These are phyloP conservation scores for Cryphonectria nitschkei DNA, from an alignment of 2,329 filamentous ascomycete genomes.

Conservation along the genomic window DNA sequence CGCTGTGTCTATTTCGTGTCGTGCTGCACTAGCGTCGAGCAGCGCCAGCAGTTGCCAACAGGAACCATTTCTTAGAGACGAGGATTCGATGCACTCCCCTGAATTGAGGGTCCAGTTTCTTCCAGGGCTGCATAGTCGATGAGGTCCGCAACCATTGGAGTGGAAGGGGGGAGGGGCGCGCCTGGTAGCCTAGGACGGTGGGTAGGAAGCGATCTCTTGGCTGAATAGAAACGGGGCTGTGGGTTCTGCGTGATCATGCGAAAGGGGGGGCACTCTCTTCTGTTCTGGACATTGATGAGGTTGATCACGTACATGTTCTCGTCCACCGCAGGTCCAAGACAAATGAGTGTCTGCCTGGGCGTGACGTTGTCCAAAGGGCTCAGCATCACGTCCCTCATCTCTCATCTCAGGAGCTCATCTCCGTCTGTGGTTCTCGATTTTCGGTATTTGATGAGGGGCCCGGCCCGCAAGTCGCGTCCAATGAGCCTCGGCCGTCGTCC, in stretches of 20 bases:
- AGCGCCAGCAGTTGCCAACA: constrained; percentile 1
- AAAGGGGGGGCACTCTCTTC: background rate
- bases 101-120: constrained; percentile 23
- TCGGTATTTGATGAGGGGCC: background rate
- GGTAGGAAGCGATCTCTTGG: constrained; percentile 1
- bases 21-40: constrained; percentile 19
- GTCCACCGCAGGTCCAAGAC: background rate
- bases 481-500: background rate
- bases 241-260: constrained; percentile 14
- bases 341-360: background rate
- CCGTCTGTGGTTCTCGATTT: constrained; percentile 1
- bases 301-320: background rate
- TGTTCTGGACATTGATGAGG: constrained; percentile 4
- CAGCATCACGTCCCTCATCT: constrained; percentile 1
- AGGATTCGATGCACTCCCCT: constrained; percentile 23
- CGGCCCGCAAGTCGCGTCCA: constrained; percentile 23
- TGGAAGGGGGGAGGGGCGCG: background rate
- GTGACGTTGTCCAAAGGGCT: constrained; percentile 10
- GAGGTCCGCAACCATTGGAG: background rate
- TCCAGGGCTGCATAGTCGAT: background rate
- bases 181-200: background rate
- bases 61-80: constrained; percentile 13
- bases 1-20: background rate
- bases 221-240: constrained; percentile 24
- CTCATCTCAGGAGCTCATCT: constrained; percentile 15